Evolutionary conservation across 441 rosid species (phyloP).

Genomic region (Brassica balearica): DNA sequence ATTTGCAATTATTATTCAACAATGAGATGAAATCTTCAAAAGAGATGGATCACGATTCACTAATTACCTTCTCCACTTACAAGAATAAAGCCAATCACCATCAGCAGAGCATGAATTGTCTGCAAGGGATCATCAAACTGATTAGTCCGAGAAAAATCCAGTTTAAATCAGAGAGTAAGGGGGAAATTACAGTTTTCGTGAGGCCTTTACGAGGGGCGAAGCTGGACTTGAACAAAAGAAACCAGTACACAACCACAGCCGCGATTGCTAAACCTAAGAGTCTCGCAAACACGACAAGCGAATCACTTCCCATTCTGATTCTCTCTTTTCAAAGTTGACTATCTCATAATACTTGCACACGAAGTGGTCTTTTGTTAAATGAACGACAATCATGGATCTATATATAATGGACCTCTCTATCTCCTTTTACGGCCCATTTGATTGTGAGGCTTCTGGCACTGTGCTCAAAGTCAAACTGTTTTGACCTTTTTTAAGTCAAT

Average conservation of each 20-base stretch:
- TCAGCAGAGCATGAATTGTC: conserved; percentile 81
- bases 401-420: neutral
- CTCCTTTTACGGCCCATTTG: conserved; percentile 30
- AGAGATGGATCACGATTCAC: neutral
- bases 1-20: neutral
- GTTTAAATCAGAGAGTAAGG: neutral
- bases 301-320: conserved; percentile 34
- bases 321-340: conserved; percentile 14
- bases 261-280: conserved; percentile 62
- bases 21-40: neutral
- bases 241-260: conserved; percentile 67
- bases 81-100: conserved; percentile 93
- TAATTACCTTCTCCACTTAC: conserved; percentile 87
- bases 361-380: neutral
- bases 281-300: conserved; percentile 69
- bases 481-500: neutral
- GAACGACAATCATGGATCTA: conserved; percentile 2
- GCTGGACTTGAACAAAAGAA: conserved; percentile 62
- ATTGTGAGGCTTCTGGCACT: neutral
- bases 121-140: conserved; percentile 30
- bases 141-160: neutral
- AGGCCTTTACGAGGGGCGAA: conserved; percentile 57
- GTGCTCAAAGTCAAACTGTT: conserved; percentile 1
- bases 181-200: conserved; percentile 56
- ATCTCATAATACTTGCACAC: conserved; percentile 20